Base-by-base conservation (phyloP, 2,329 filamentous ascomycete genomes). In the Aspergillus quadricinctus region DNA sequence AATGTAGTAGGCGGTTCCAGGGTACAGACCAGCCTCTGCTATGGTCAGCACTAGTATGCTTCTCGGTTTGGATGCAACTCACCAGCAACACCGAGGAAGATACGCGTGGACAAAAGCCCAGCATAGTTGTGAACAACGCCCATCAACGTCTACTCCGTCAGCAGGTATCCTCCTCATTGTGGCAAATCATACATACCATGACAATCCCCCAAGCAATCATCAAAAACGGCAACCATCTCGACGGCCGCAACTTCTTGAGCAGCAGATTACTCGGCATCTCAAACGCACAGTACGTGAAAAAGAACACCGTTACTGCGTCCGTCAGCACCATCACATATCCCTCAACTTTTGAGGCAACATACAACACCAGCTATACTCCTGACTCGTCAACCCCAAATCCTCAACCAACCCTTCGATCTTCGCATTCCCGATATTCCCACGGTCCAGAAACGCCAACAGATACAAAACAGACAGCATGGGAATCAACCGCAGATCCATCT, bases 151-250 rank as follows among this genome's bases (percentile, higher is more conserved):
- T 46, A 14, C 1, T 3, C 7, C 4, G 1, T 19, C 19, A 25
- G 43, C 43, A 17, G 43, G 4, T 25, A 3, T 46, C 4, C 5
- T 23, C 5, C 5, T n/a, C n/a, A 9, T 17, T 9, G 41, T 3
- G 4, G 21, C 8, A 45, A 21, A 7, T 41, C 17, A 23, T 2
- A 23, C 11, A 14, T 46, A 46, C 43, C 70, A 78, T 76, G 0
- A 81, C 77, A 51, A 77, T 69, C 0, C 80, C 79, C 79, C 77
- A 81, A 1, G 65, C 66, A 11, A 75, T 53, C 64, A 71, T 69
- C n/a, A 61, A 48, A 11, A 70, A 61, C 4, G 67, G 65, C 28
- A 75, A 51, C 66, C 66, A 61, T 25, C 69, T 58, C 1, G 69
- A 71, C 2, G 69, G 66, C 7, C 63, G 63, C 40, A 61, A 57